Conservation (phyloP, 2,329 filamentous ascomycete species). For the Penicillium digitatum region DNA sequence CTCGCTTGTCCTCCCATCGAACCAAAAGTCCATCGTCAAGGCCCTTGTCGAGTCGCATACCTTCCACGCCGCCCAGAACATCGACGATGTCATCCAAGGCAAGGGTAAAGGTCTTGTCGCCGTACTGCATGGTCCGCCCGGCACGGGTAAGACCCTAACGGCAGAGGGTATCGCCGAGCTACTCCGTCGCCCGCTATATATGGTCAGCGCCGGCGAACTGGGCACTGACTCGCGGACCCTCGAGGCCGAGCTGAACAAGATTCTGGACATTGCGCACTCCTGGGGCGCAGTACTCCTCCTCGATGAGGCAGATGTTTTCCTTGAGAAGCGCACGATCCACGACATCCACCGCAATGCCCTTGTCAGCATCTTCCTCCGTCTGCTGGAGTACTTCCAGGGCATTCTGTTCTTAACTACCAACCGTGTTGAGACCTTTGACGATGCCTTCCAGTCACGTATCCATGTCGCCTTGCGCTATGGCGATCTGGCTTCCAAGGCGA, state of each 20-base stretch:
- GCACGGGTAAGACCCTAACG: conserved; percentile 84
- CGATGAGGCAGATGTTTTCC: conserved; percentile 80
- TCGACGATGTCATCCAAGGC: conserved; percentile 77
- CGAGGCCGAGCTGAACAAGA: conserved; percentile 74
- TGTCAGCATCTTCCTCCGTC: conserved; percentile 79
- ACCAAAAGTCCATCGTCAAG: conserved; percentile 66
- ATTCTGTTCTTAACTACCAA: conserved; percentile 89
- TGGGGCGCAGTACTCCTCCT: conserved; percentile 84
- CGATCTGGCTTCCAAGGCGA: conserved; percentile 66
- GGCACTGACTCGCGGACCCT: conserved; percentile 71
- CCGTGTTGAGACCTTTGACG: conserved; percentile 79
- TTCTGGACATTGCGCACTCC: conserved; percentile 77
- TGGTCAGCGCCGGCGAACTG: conserved; percentile 76
- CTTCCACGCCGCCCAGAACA: conserved; percentile 73
- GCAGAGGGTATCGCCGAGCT: conserved; percentile 82
- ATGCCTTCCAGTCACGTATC: conserved; percentile 83
- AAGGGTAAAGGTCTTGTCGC: conserved; percentile 82
- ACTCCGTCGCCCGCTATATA: conserved; percentile 76
- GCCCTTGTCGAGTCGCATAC: conserved; percentile 81
- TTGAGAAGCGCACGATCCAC: conserved; percentile 76
- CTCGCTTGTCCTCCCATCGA: conserved; percentile 66
- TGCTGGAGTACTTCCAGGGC: conserved; percentile 88
- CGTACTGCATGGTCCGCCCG: conserved; percentile 79
- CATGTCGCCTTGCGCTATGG: conserved; percentile 81
- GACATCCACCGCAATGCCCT: conserved; percentile 82